These are phyloP conservation scores for Adenanthera pavonina DNA, from an alignment of 306 rosid species.

Conservation along the genomic window DNA sequence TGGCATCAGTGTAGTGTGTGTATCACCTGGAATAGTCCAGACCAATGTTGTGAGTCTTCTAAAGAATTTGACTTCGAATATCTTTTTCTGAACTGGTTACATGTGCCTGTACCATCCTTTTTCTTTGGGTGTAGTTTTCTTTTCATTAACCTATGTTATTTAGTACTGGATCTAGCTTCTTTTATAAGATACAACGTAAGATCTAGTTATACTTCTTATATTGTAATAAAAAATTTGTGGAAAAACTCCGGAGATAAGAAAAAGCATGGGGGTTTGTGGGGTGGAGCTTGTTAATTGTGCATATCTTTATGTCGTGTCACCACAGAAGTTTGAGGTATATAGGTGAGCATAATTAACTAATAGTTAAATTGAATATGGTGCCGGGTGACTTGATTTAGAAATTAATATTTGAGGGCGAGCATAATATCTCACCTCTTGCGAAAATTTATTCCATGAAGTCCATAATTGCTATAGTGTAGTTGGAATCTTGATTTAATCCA, in stretches of 20 bases:
- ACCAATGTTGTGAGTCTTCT: slow-evolving; percentile 88
- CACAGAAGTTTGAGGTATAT: not conserved
- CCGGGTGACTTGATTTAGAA: not conserved
- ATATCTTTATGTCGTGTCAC: not conserved
- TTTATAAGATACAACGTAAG: not conserved
- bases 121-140: not conserved
- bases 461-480: not conserved
- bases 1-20: slow-evolving; percentile 77
- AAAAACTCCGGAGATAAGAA: not conserved
- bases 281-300: not conserved
- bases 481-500: not conserved
- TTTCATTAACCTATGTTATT: not conserved
- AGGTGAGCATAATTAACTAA: not conserved
- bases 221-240: slow-evolving; percentile 5
- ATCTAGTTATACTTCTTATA: slow-evolving; percentile 9
- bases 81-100: slow-evolving; percentile 14
- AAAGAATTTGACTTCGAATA: slow-evolving; percentile 4
- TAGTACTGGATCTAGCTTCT: slow-evolving; percentile 8
- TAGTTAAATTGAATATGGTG: not conserved
- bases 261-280: not conserved
- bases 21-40: slow-evolving; percentile 95
- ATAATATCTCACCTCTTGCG: not conserved
- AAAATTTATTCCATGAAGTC: not conserved
- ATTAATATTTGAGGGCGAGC: not conserved
- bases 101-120: not conserved